Conservation (phyloP, 2,329 filamentous ascomycete genomes). For the Microsporum canis region DNA sequence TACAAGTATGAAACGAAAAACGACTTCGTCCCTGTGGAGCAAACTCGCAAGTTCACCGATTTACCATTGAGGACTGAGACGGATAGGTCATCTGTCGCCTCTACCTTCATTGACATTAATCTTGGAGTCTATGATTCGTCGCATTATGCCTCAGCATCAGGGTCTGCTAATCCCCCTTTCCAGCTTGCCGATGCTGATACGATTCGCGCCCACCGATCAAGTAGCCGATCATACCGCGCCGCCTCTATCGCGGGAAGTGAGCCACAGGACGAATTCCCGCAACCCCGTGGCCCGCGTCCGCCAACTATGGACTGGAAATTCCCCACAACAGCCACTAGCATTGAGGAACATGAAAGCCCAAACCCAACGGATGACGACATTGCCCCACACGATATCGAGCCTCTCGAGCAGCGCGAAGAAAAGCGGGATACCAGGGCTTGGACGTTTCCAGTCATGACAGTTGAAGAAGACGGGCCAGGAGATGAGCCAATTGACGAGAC, state of each 20-base stretch:
- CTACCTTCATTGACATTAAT: conserved; percentile 45
- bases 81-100: conserved; percentile 38
- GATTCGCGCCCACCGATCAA: conserved; percentile 44
- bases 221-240: conserved; percentile 34
- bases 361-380: neutral
- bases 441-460: conserved; percentile 41
- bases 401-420: conserved; percentile 11
- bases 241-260: conserved; percentile 25
- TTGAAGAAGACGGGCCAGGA: conserved; percentile 13
- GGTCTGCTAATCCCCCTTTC: conserved; percentile 40
- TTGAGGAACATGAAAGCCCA: conserved; percentile 6
- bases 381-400: conserved; percentile 9
- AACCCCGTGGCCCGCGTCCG: conserved; percentile 30
- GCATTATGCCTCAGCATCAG: conserved; percentile 42
- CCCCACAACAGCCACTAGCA: conserved; percentile 16
- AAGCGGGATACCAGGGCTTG: conserved; percentile 41
- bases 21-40: conserved; percentile 36
- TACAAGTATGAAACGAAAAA: conserved; percentile 48
- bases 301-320: conserved; percentile 41
- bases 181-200: conserved; percentile 44
- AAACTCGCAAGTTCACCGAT: conserved; percentile 40
- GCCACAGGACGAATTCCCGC: conserved; percentile 20
- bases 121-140: conserved; percentile 41
- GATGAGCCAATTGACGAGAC: conserved; percentile 7
- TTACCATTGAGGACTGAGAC: conserved; percentile 41